phyloP scores from a whole-genome alignment of 2,329 filamentous ascomycete species.

The Juglanconis oblonga region DNA sequence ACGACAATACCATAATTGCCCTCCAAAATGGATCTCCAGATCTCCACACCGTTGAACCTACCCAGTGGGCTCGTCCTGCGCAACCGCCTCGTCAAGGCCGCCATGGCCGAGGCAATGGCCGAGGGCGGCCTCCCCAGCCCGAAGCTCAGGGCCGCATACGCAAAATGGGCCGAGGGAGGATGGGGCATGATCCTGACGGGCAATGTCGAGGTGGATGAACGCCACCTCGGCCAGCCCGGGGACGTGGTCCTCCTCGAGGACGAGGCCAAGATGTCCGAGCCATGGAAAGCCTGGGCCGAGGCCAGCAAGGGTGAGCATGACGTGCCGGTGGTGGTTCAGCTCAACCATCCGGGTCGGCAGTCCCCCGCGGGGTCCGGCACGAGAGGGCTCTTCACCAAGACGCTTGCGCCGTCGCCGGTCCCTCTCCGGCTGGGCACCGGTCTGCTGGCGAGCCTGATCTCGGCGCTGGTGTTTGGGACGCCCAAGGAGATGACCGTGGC shows the following conservation, averaged over 20 bases:
- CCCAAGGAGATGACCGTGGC: constrained; percentile 53
- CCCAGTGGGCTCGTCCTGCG: constrained; percentile 54
- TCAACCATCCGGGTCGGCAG: constrained; percentile 63
- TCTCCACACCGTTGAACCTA: constrained; percentile 44
- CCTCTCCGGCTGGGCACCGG: constrained; percentile 39
- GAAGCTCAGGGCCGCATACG: constrained; percentile 44
- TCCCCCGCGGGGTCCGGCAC: constrained; percentile 23
- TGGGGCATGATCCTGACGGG: constrained; percentile 53
- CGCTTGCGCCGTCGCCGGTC: constrained; percentile 41
- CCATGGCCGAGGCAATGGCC: constrained; percentile 46
- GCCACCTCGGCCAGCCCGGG: constrained; percentile 32
- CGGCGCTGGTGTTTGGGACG: constrained; percentile 43
- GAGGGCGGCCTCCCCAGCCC: constrained; percentile 40
- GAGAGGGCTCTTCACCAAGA: constrained; percentile 47
- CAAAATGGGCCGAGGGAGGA: constrained; percentile 50
- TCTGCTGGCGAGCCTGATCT: constrained; percentile 30
- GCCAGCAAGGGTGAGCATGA: constrained; percentile 49
- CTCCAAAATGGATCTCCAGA: constrained; percentile 17
- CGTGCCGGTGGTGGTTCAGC: constrained; percentile 56
- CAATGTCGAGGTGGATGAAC: constrained; percentile 43
- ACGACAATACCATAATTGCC: not conserved
- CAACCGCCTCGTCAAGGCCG: constrained; percentile 52
- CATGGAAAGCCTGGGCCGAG: constrained; percentile 41
- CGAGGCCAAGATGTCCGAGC: constrained; percentile 26
- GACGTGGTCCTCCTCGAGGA: constrained; percentile 35